Percentiles rank a stretch among this genome's conserved stretches.
phyloP scores from a whole-genome alignment of 2,329 filamentous ascomycete genomes.

The Colletotrichum plurivorum region DNA sequence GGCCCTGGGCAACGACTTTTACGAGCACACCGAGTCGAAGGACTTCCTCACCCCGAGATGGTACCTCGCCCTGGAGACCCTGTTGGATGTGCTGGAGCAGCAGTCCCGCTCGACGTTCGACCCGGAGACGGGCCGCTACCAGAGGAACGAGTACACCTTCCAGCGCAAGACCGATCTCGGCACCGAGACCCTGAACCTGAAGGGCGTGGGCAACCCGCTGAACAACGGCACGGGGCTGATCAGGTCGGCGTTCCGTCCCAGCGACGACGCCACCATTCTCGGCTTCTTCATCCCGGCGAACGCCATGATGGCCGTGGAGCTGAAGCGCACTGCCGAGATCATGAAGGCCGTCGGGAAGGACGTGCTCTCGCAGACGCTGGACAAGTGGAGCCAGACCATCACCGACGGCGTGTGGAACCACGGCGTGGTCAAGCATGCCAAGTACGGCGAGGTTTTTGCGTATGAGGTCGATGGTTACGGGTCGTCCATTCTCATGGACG shows the following conservation, averaged over 20 bases:
- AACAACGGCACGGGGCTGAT: slow-evolving; percentile 87
- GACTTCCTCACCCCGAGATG: slow-evolving; percentile 86
- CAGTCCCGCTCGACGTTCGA: slow-evolving; percentile 89
- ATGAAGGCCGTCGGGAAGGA: slow-evolving; percentile 73
- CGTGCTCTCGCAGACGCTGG: slow-evolving; percentile 68
- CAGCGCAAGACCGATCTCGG: slow-evolving; percentile 83
- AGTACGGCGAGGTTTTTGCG: slow-evolving; percentile 84
- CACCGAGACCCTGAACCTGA: slow-evolving; percentile 90
- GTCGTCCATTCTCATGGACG: slow-evolving; percentile 87
- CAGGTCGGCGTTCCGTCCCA: slow-evolving; percentile 92
- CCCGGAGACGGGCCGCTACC: slow-evolving; percentile 72
- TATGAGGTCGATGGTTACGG: slow-evolving; percentile 93
- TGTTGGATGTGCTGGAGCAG: slow-evolving; percentile 81
- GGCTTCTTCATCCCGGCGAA: slow-evolving; percentile 97
- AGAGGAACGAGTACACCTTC: slow-evolving; percentile 88
- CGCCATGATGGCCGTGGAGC: slow-evolving; percentile 94
- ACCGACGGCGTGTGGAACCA: slow-evolving; percentile 86
- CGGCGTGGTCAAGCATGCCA: slow-evolving; percentile 82
- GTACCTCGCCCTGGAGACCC: slow-evolving; percentile 81
- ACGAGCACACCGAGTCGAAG: slow-evolving; percentile 82
- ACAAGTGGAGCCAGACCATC: slow-evolving; percentile 73
- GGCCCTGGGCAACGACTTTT: slow-evolving; percentile 86
- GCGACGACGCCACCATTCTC: slow-evolving; percentile 93
- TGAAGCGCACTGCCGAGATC: slow-evolving; percentile 80
- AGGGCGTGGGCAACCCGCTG: slow-evolving; percentile 91